Base-by-base conservation (phyloP, 306 rosid genomes). In the Potentilla sterilis region DNA sequence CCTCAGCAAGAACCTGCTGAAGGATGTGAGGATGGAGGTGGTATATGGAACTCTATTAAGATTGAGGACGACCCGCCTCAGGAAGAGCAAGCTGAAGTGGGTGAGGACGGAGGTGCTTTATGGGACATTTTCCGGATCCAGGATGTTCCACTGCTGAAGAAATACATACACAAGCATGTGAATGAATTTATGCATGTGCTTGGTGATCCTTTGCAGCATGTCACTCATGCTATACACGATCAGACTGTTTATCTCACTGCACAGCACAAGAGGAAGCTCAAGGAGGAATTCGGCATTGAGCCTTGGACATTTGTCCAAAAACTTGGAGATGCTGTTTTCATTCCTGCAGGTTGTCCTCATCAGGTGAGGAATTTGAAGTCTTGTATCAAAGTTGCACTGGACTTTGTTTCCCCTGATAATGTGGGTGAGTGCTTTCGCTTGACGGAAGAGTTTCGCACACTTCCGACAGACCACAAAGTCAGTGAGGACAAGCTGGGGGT, bases 91-190 rank as follows among this genome's bases (percentile, higher is more conserved):
- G 22, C 24, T 51, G 22, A 51, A 51, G 9, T 51, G 6, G 6
- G 58, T 38, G 40, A 34, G 14, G 72, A 74, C 79, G 87, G 89
- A 22, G 97, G 97, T 69, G 97, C 96, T 42, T 72, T 93, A 4
- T 91, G 98, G 98, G 98, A 91, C 85, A 89, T 93, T 72, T 93
- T 93, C 72, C 83, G 97, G 55, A 86, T 96, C 80, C 80, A 94
- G 77, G 98, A 94, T 85, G 87, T 81, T 19, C 94, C 93, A 0
- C 85, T 85, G 81, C 88, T 94, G 82, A 77, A 91, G 78, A 85
- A 89, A 76, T 93, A 93, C 74, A 86, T 89, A 57, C 85, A 72
- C 70, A 87, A 82, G 81, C 97, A 93, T 82, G 83, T 79, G 34
- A 72, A 88, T 46, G 94, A 89, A 87, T 94, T 94, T 66, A 89